Conservation (phyloP, 2,329 filamentous ascomycete genomes). For the Fusarium torulosum region DNA sequence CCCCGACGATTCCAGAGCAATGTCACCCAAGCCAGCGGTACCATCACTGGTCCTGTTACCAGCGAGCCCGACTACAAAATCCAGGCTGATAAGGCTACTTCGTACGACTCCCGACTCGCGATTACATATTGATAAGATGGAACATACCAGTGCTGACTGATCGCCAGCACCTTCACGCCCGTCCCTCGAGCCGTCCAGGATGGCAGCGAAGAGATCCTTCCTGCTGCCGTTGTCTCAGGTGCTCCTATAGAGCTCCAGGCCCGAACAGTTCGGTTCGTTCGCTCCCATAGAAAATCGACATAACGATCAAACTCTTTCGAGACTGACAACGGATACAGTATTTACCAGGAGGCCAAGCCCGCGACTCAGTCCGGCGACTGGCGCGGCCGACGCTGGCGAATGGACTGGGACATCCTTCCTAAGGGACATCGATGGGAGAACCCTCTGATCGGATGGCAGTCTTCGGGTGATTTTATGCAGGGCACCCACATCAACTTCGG, state of each 20-base stretch:
- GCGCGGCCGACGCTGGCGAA: conserved; percentile 88
- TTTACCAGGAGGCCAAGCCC: conserved; percentile 92
- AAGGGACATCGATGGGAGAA: conserved; percentile 99
- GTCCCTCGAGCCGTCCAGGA: conserved; percentile 91
- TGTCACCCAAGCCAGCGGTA: conserved; percentile 58
- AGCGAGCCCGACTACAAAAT: conserved; percentile 87
- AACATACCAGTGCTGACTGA: conserved; percentile 36
- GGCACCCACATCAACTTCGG: conserved; percentile 92
- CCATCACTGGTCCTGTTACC: conserved; percentile 56
- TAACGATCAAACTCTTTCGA: background rate
- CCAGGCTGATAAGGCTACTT: conserved; percentile 88
- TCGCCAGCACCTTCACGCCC: conserved; percentile 83
- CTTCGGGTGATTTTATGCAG: conserved; percentile 94
- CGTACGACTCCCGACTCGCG: conserved; percentile 65
- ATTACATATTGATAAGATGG: conserved; percentile 10
- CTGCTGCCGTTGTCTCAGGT: conserved; percentile 89
- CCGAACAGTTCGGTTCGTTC: conserved; percentile 85
- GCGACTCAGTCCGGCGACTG: conserved; percentile 95
- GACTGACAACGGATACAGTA: conserved; percentile 66
- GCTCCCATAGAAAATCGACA: background rate
- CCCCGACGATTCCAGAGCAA: conserved; percentile 69
- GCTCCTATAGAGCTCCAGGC: conserved; percentile 95
- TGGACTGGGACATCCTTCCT: conserved; percentile 96
- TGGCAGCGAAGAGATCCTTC: conserved; percentile 84
- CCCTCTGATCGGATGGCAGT: conserved; percentile 98